These are phyloP conservation scores for Porcisia hertigi DNA, from an alignment of 208 protist species.

Conservation along the genomic window DNA sequence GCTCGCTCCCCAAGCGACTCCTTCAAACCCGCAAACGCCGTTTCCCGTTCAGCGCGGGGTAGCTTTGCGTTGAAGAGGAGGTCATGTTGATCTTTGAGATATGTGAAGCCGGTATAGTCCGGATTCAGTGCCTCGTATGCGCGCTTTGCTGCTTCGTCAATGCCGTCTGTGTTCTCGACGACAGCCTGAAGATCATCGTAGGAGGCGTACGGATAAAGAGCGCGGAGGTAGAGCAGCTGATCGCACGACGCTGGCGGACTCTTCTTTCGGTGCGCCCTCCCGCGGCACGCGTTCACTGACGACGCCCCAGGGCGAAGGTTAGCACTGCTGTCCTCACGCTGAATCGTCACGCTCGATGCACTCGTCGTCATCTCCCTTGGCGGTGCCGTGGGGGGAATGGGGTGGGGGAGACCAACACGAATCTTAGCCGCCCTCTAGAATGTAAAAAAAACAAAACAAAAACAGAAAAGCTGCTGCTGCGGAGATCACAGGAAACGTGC, in stretches of 20 bases:
- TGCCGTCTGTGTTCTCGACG: constrained; percentile 22
- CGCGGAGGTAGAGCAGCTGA: constrained; percentile 50
- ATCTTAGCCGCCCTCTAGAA: too few relatives aligned
- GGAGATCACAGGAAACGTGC: not conserved
- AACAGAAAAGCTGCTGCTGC: not conserved
- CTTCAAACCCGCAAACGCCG: constrained; percentile 40
- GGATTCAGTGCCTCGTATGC: constrained; percentile 62
- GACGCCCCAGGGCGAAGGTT: constrained; percentile 12
- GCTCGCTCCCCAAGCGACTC: constrained; percentile 44
- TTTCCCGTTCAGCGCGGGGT: constrained; percentile 19
- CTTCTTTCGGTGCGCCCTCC: constrained; percentile 3
- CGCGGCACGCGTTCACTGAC: constrained; percentile 7
- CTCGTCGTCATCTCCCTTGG: not conserved
- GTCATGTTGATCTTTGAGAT: constrained; percentile 43
- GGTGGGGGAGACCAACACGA: too few relatives aligned
- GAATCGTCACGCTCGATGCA: not conserved
- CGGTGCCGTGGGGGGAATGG: not conserved
- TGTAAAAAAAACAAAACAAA: too few relatives aligned
- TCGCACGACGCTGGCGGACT: constrained; percentile 20
- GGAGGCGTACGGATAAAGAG: constrained; percentile 70
- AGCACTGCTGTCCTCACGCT: constrained; percentile 3
- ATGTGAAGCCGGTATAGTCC: constrained; percentile 43
- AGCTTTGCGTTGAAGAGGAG: constrained; percentile 16
- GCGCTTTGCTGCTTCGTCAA: constrained; percentile 45
- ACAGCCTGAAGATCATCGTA: constrained; percentile 32